phyloP scores from a whole-genome alignment of 768 basidiomycete species.

The Lentinula detonsa region DNA sequence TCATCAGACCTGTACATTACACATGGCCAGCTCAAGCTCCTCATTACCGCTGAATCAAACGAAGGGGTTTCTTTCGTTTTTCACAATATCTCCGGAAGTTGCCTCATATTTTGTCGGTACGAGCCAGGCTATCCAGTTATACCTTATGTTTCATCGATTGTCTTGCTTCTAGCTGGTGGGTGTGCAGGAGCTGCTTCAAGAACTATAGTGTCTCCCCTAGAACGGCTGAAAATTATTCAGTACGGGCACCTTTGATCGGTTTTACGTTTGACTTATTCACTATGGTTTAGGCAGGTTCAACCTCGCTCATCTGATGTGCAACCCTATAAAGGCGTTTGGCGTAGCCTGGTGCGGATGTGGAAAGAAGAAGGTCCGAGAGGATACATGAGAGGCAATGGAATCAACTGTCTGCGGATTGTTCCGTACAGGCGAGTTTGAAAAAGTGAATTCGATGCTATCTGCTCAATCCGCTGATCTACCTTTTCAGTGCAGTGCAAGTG shows the following conservation, averaged over 20 bases:
- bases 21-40: slow-evolving; percentile 8
- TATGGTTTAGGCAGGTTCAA: slow-evolving; percentile 78
- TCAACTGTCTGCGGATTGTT: slow-evolving; percentile 89
- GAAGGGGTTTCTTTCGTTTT: slow-evolving; percentile 17
- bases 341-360: slow-evolving; percentile 86
- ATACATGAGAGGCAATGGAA: slow-evolving; percentile 90
- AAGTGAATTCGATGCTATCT: slow-evolving; percentile 1
- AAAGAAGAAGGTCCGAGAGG: slow-evolving; percentile 89
- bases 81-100: slow-evolving; percentile 26
- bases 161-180: slow-evolving; percentile 38
- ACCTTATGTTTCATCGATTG: not conserved
- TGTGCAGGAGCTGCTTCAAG: slow-evolving; percentile 67
- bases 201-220: slow-evolving; percentile 89
- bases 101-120: slow-evolving; percentile 39
- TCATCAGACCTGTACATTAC: not conserved
- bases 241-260: slow-evolving; percentile 21
- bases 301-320: slow-evolving; percentile 53
- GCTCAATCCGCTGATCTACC: not conserved
- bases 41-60: slow-evolving; percentile 8
- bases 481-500: slow-evolving; percentile 53
- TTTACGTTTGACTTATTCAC: not conserved
- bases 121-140: not conserved
- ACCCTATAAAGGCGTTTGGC: slow-evolving; percentile 75
- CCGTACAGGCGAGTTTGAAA: slow-evolving; percentile 59
- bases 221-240: slow-evolving; percentile 96